phyloP scores from a whole-genome alignment of 257 asterid genomes.

The Solanum raphanifolium region DNA sequence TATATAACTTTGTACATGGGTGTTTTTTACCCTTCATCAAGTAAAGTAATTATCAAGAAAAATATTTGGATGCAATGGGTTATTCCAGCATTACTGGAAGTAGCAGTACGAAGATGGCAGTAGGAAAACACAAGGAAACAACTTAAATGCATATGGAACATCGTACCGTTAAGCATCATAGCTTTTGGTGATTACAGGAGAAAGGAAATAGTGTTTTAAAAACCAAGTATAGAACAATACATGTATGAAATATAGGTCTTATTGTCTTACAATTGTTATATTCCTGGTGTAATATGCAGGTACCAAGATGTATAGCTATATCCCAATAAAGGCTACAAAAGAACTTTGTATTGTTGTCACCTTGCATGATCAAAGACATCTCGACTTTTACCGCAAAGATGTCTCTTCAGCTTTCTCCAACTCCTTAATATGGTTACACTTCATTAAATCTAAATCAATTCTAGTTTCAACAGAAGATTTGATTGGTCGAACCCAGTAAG shows the following conservation, averaged over 20 bases:
- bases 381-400: not conserved
- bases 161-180: not conserved
- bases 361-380: not conserved
- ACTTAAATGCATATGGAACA: not conserved
- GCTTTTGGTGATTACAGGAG: not conserved
- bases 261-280: not conserved
- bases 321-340: not conserved
- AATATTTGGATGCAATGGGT: not conserved
- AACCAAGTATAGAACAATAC: not conserved
- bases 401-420: not conserved
- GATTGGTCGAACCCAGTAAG: not conserved
- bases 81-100: not conserved
- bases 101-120: not conserved
- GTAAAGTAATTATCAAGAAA: not conserved
- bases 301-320: not conserved
- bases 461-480: not conserved
- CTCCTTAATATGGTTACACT: not conserved
- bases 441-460: not conserved
- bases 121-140: not conserved
- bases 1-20: not conserved
- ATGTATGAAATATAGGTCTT: not conserved
- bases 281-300: not conserved
- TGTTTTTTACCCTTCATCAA: not conserved
- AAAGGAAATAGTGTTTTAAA: not conserved
- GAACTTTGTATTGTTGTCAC: not conserved